phyloP scores from a whole-genome alignment of 306 rosid species.

The Malus asiatica region DNA sequence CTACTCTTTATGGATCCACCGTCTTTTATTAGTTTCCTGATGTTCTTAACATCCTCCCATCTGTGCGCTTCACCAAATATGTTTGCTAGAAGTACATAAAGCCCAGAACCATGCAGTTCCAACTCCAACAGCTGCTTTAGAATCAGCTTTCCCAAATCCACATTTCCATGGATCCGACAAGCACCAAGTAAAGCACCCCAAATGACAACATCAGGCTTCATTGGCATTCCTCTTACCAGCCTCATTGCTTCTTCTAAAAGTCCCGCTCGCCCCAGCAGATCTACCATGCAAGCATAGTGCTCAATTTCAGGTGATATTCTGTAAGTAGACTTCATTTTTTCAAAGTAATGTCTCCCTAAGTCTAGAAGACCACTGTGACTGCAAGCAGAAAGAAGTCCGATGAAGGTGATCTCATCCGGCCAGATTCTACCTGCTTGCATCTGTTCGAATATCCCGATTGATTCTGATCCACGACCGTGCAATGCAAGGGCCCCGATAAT shows the following conservation, averaged over 20 bases:
- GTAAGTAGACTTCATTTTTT: conserved; percentile 37
- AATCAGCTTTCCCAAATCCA: conserved; percentile 50
- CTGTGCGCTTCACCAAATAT: conserved; percentile 62
- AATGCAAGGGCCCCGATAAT: conserved; percentile 57
- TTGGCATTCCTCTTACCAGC: conserved; percentile 51
- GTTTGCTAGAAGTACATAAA: conserved; percentile 59
- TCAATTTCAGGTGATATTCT: conserved; percentile 43
- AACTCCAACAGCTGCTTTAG: conserved; percentile 61
- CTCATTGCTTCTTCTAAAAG: conserved; percentile 47
- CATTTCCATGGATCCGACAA: conserved; percentile 52
- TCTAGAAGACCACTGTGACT: conserved; percentile 58
- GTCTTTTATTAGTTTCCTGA: conserved; percentile 54
- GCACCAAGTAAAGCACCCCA: conserved; percentile 83
- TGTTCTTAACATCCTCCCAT: conserved; percentile 61
- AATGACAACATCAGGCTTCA: conserved; percentile 60
- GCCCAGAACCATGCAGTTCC: conserved; percentile 47
- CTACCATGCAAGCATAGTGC: conserved; percentile 76
- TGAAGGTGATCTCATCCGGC: conserved; percentile 74
- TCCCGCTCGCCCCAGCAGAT: conserved; percentile 67
- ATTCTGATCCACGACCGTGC: conserved; percentile 59
- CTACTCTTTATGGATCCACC: conserved; percentile 44
- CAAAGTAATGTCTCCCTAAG: conserved; percentile 45
- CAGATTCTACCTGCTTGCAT: conserved; percentile 37
- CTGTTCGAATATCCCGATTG: conserved; percentile 41
- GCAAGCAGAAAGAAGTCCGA: conserved; percentile 70